Conservation (phyloP, 2,329 filamentous ascomycete species). For the Xylaria sp. region DNA sequence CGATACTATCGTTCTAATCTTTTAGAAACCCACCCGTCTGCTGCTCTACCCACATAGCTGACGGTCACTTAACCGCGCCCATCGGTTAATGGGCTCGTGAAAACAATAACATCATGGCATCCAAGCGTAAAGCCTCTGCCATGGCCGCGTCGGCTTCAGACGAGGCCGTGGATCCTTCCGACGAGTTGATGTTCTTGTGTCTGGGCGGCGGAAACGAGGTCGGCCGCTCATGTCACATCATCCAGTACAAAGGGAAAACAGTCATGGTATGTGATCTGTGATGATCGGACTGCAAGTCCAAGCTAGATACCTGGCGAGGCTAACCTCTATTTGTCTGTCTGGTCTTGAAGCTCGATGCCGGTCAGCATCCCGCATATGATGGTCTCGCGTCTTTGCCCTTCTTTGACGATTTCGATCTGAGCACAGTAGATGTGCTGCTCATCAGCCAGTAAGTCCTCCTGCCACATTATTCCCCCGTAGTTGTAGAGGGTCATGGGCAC, state of each 20-base stretch:
- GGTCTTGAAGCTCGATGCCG: constrained; percentile 74
- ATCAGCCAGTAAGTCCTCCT: constrained; percentile 89
- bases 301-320: background rate
- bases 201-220: constrained; percentile 96
- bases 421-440: constrained; percentile 91
- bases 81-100: constrained; percentile 8
- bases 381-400: constrained; percentile 90
- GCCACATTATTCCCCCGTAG: constrained; percentile 16
- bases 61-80: background rate
- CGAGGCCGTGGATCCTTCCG: constrained; percentile 84
- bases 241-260: constrained; percentile 98
- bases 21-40: background rate
- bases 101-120: constrained; percentile 60
- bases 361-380: constrained; percentile 94
- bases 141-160: constrained; percentile 64
- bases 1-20: constrained; percentile 1
- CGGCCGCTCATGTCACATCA: constrained; percentile 91
- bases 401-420: constrained; percentile 97
- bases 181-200: constrained; percentile 91
- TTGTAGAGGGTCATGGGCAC: constrained; percentile 22
- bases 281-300: constrained; percentile 1
- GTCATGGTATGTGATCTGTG: constrained; percentile 69
- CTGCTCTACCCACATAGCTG: background rate
- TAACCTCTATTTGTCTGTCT: constrained; percentile 18
- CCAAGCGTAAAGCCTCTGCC: constrained; percentile 80